These are phyloP conservation scores for Austropuccinia psidii DNA, from an alignment of 1,284 basidiomycete species.

Conservation along the genomic window DNA sequence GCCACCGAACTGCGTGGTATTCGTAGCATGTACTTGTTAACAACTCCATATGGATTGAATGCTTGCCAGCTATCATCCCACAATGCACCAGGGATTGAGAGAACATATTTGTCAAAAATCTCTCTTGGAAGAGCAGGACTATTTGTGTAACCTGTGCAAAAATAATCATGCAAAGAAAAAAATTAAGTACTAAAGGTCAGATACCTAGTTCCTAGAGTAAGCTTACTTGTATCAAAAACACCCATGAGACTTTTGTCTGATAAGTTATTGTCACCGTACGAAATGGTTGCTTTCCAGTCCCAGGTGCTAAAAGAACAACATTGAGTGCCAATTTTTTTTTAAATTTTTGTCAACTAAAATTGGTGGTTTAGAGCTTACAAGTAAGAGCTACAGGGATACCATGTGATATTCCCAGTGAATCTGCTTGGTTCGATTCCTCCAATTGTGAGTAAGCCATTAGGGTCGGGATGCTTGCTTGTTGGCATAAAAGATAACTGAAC, in stretches of 20 bases:
- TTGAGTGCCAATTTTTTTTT: neutral
- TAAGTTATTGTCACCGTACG: constrained; percentile 29
- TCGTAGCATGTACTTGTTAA: constrained; percentile 35
- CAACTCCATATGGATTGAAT: constrained; percentile 24
- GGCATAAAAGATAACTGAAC: constrained; percentile 34
- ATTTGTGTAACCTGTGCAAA: constrained; percentile 29
- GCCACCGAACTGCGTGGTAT: constrained; percentile 36
- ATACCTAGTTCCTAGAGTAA: neutral
- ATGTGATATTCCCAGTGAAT: constrained; percentile 21
- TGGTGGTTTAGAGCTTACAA: constrained; percentile 1
- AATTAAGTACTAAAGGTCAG: neutral
- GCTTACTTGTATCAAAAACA: constrained; percentile 35
- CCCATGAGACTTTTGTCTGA: constrained; percentile 11
- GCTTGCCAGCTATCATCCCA: constrained; percentile 35
- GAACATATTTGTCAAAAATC: constrained; percentile 36
- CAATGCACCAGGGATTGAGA: constrained; percentile 34
- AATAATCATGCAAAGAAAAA: neutral
- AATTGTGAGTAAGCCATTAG: constrained; percentile 35
- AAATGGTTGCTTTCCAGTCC: constrained; percentile 33
- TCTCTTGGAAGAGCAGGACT: constrained; percentile 22
- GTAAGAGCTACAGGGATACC: constrained; percentile 36
- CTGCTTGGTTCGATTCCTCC: constrained; percentile 28
- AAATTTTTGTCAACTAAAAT: neutral
- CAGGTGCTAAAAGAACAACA: constrained; percentile 19
- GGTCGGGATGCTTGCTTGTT: constrained; percentile 20